phyloP scores from a whole-genome alignment of 2,329 filamentous ascomycete species.

The Cladophialophora immunda region DNA sequence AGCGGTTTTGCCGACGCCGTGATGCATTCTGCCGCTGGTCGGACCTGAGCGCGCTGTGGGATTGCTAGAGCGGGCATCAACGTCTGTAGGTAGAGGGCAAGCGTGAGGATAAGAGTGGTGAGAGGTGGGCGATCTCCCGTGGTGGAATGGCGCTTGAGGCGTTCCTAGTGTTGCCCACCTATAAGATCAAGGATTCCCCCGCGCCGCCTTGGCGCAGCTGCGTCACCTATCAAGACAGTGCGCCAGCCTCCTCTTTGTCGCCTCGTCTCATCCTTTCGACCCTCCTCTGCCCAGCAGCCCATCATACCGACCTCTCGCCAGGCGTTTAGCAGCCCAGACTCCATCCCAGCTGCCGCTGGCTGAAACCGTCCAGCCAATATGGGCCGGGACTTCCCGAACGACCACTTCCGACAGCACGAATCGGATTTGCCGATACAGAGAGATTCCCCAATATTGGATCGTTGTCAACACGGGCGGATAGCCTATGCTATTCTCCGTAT shows the following conservation, averaged over 20 bases:
- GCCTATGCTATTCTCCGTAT: neutral
- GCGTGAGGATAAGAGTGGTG: neutral
- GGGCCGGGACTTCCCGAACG: neutral
- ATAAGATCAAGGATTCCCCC: neutral
- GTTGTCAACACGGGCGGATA: neutral
- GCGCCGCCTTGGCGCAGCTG: neutral
- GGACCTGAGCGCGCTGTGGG: slow-evolving; percentile 15
- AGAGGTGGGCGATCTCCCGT: slow-evolving; percentile 10
- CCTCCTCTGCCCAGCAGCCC: neutral
- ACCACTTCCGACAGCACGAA: neutral
- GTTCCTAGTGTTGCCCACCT: slow-evolving; percentile 1
- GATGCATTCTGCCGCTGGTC: neutral
- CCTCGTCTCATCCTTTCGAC: neutral
- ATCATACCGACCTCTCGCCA: neutral
- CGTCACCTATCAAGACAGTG: neutral
- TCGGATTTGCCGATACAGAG: neutral
- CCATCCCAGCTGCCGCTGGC: neutral
- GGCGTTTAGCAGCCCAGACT: neutral
- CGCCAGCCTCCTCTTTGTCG: neutral
- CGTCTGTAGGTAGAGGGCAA: neutral
- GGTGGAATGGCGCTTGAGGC: neutral
- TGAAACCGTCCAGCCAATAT: neutral
- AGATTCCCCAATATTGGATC: neutral
- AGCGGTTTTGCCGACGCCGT: neutral
- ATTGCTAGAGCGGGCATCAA: neutral